Conservation (phyloP, 352 stramenopile species). For the Globisporangium parvum region DNA sequence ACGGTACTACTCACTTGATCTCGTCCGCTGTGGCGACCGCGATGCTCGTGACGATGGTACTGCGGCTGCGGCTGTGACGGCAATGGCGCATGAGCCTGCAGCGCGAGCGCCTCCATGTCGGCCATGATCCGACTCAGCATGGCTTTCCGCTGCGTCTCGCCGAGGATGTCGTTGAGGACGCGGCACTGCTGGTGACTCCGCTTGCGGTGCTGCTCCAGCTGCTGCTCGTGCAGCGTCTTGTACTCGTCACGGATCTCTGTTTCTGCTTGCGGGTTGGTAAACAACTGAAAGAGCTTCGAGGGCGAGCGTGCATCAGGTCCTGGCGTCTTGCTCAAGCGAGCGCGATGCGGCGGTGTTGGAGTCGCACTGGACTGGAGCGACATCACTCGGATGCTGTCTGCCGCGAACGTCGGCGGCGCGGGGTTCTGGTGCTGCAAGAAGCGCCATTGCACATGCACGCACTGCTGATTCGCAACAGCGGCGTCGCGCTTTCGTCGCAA, state of each 20-base stretch:
- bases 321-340: background rate
- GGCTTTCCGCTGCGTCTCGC: conserved; percentile 53
- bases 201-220: conserved; percentile 11
- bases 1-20: background rate
- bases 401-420: conserved; percentile 8
- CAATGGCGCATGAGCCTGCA: conserved; percentile 5
- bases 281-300: conserved; percentile 6
- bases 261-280: conserved; percentile 9
- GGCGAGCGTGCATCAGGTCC: background rate
- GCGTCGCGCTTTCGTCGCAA: conserved; percentile 24
- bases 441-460: conserved; percentile 47
- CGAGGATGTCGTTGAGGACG: conserved; percentile 45
- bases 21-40: background rate
- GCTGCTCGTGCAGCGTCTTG: conserved; percentile 3
- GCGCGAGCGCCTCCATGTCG: conserved; percentile 53
- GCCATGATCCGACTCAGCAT: conserved; percentile 56
- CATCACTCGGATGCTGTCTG: too few relatives aligned
- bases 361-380: background rate
- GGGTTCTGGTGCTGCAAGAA: conserved; percentile 44
- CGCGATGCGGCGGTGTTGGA: background rate
- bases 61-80: background rate
- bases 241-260: conserved; percentile 16
- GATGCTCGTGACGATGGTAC: too few relatives aligned
- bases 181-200: conserved; percentile 12
- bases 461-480: conserved; percentile 18